These are phyloP conservation scores for Penicillium turbatum DNA, from an alignment of 495 filamentous ascomycete species.

Conservation along the genomic window DNA sequence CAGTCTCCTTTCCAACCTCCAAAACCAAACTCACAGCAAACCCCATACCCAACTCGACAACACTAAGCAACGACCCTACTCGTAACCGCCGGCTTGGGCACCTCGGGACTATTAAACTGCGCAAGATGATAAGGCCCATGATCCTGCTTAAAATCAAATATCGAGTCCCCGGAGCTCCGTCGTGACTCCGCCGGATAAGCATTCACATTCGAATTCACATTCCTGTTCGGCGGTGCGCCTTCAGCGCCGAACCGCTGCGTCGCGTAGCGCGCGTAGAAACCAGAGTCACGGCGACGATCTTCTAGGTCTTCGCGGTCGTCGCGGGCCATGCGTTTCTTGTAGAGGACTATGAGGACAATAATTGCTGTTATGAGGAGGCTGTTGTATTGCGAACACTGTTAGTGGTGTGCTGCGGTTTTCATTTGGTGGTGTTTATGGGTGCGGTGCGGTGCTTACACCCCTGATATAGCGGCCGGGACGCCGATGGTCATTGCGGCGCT, in stretches of 20 bases:
- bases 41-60: neutral
- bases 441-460: constrained; percentile 3
- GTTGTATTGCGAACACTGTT: neutral
- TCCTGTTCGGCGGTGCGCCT: neutral
- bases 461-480: constrained; percentile 6
- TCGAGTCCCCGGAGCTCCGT: constrained; percentile 4
- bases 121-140: constrained; percentile 7
- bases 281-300: neutral
- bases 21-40: neutral
- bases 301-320: constrained; percentile 12
- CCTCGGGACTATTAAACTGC: neutral
- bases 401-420: neutral
- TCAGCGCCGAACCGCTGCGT: constrained; percentile 5
- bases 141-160: constrained; percentile 9
- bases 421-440: neutral
- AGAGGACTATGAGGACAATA: constrained; percentile 7
- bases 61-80: neutral
- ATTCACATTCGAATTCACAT: neutral
- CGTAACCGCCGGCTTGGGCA: neutral
- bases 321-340: constrained; percentile 5
- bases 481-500: constrained; percentile 6
- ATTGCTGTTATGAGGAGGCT: constrained; percentile 8
- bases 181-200: constrained; percentile 1
- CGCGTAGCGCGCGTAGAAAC: constrained; percentile 10
- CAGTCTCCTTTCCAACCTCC: neutral